These are phyloP conservation scores for Apiospora koreana DNA, from an alignment of 2,329 filamentous ascomycete species.

Conservation along the genomic window DNA sequence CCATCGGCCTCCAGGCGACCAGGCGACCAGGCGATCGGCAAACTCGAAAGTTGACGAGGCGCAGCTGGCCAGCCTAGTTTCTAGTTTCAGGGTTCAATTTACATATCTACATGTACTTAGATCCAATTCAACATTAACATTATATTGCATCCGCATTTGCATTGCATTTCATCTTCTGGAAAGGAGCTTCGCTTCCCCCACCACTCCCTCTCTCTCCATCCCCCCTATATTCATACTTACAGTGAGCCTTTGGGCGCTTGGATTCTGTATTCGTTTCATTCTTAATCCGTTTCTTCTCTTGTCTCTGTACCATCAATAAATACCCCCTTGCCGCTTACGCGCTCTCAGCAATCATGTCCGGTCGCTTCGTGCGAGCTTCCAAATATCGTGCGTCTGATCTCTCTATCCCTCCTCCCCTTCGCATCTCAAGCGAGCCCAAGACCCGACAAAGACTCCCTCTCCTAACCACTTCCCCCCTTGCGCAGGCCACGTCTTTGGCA, in stretches of 20 bases:
- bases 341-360: slow-evolving; percentile 48
- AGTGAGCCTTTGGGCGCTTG: slow-evolving; percentile 4
- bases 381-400: slow-evolving; percentile 61
- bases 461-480: slow-evolving; percentile 17
- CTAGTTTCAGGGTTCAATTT: slow-evolving; percentile 8
- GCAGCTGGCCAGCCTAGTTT: slow-evolving; percentile 10
- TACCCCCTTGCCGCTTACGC: slow-evolving; percentile 6
- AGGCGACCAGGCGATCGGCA: no score
- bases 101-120: no score
- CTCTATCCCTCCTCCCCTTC: slow-evolving; percentile 16
- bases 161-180: slow-evolving; percentile 12
- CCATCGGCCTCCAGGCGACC: no score
- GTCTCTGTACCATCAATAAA: slow-evolving; percentile 12
- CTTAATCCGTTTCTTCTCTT: slow-evolving; percentile 10
- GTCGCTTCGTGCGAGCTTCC: slow-evolving; percentile 68
- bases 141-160: slow-evolving; percentile 6
- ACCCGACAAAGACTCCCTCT: slow-evolving; percentile 30
- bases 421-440: slow-evolving; percentile 24
- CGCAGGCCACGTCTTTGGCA: slow-evolving; percentile 96
- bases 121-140: neutral
- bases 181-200: slow-evolving; percentile 11
- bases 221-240: neutral
- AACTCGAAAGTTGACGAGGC: slow-evolving; percentile 11
- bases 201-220: neutral
- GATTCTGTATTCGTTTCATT: slow-evolving; percentile 9